Evolutionary conservation across 176 grass and related monocot species (phyloP), one percentile per base, ranked within the genome.

Genomic region (Rhynchospora tenuis): DNA sequence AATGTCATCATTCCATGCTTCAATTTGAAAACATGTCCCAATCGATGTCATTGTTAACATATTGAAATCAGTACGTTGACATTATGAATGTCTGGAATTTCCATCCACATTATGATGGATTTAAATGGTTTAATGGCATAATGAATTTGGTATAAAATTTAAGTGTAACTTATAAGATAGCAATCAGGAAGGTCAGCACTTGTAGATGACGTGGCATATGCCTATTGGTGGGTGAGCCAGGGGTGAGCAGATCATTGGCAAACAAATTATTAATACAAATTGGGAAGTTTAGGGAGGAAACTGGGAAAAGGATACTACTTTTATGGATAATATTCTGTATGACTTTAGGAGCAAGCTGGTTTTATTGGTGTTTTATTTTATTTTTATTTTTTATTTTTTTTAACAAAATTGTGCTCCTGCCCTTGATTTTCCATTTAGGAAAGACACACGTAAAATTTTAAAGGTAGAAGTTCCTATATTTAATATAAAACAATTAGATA

Each of bases 91-190:
- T 75, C 1, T 50, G 72, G 2, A 29, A 29, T 75, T 23, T n/a
- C 15, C 67, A 45, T 71, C 42, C 3, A n/a, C 67, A 71, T 71
- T 42, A 46, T 47, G 65, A 69, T 19, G 65, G 33, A 69, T 69
- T 69, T 75, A 54, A 75, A 28, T 74, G 46, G 46, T 69, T 75
- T 75, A 75, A 28, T 74, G 22, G 46, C 12, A 52, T 74, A 6
- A 75, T 28, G 52, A 67, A 0, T 75, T 13, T 75, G 72, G 24
- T 27, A 54, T 23, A 54, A 15, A 50, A 54, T 52, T 38, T 51
- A 29, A 75, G 10, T 38, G 5, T 38, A 38, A 38, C 5, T 38
- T 38, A 11, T 73, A 73, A 1, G 20, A 26, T 73, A 13, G 24
- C 42, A 23, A 72, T 22, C 6, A 9, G n/a, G 16, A 20, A 9